Base-by-base conservation (phyloP, 2,329 filamentous ascomycete genomes). In the Scolecobasidium constrictum region DNA sequence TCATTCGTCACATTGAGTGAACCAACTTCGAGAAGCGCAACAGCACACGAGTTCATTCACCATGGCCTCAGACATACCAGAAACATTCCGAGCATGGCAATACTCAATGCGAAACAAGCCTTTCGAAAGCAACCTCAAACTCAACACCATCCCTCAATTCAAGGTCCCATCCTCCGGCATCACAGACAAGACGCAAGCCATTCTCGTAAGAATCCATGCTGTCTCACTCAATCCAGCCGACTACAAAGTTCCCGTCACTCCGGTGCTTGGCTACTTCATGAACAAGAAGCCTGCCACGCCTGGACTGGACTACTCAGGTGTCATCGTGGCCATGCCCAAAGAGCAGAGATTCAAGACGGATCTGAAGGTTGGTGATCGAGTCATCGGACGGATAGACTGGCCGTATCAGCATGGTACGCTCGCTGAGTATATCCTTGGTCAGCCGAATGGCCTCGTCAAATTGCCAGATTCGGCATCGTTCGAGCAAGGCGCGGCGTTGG, bases 221-320 rank as follows among this genome's bases (percentile, higher is more conserved):
- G 64, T 66, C 18, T 61, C 70, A 18, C 54, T 81, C 48, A 83
- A 82, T 53, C 77, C 77, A 0, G 72, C 72, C 22, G 79, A 83
- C 64, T 73, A 77, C 66, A 83, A 83, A 56, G 48, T 74, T 2
- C 64, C 73, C 5, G 77, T 81, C 0, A 31, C 26, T n/a, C 9
- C 20, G 12, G 4, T 5, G 2, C 42, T 73, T 4, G 56, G 65
- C 4, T 60, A 60, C 19, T 44, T 60, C 33, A 46, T 61, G 5
- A 37, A 62, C 16, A 38, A 52, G 26, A 55, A 52, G n/a, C 71
- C 72, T 16, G 63, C 63, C n/a, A 67, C 59, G 1, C 67, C 67
- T 0, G 66, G 67, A 15, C 62, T 68, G 51, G 75, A 78, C 51
- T 70, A 72, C 49, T 61, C 64, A 48, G 75, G 75, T 18, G 61